A percentile compares a stretch with the other conserved stretches of the same genome.
Evolutionary conservation across 73 alveolate species (phyloP).

Genomic region (Tetrahymena borealis): DNA sequence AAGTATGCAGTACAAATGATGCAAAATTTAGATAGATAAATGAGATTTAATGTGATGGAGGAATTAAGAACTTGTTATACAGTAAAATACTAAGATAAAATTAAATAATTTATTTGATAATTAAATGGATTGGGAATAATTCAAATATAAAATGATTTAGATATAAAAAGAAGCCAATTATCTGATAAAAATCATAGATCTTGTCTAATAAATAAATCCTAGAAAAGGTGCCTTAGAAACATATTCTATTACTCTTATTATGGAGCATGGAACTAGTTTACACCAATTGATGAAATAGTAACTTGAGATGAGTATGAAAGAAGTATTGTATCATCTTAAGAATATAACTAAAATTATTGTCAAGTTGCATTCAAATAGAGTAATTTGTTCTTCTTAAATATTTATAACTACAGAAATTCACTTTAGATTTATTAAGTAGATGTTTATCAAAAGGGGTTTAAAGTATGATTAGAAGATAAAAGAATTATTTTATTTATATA

Average conservation of each 20-base stretch:
- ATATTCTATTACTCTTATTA: neutral
- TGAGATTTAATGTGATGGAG: neutral
- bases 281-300: neutral
- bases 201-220: neutral
- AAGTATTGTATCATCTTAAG: neutral
- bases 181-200: neutral
- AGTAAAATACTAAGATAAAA: neutral
- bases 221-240: neutral
- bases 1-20: neutral
- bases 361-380: neutral
- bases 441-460: no score
- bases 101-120: neutral
- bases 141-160: no score
- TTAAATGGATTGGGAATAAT: neutral
- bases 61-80: neutral
- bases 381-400: neutral
- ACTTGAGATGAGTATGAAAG: neutral
- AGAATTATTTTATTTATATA: no score
- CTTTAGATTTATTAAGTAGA: no score
- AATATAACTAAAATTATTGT: neutral
- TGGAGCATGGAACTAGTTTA: neutral
- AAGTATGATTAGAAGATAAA: no score
- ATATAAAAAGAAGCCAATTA: neutral
- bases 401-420: neutral
- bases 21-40: neutral